phyloP scores from a whole-genome alignment of 208 protist species.

The Trypanosomatidae sp. region DNA sequence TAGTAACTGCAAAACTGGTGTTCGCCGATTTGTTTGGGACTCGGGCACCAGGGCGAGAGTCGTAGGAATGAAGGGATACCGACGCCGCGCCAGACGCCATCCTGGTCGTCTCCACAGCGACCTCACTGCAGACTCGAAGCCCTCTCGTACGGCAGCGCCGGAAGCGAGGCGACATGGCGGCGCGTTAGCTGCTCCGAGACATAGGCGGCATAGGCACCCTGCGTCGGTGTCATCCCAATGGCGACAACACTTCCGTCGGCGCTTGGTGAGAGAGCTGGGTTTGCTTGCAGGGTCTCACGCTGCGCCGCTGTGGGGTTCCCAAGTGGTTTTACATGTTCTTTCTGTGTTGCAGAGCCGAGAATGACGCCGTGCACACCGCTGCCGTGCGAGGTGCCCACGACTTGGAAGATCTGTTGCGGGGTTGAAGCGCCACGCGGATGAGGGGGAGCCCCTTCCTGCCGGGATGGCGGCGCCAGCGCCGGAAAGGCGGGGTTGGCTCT shows the following conservation, averaged over 20 bases:
- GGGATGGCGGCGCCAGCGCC: neutral
- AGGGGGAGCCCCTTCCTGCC: neutral
- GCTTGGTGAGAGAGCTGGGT: neutral
- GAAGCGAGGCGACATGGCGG: slow-evolving; percentile 43
- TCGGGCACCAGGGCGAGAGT: neutral
- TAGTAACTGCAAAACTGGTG: neutral
- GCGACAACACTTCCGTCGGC: slow-evolving; percentile 10
- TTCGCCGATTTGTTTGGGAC: neutral
- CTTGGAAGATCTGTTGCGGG: slow-evolving; percentile 19
- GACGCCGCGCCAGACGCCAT: neutral
- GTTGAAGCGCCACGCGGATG: neutral
- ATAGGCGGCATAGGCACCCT: slow-evolving; percentile 52
- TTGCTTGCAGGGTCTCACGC: neutral
- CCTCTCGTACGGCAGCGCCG: slow-evolving; percentile 59
- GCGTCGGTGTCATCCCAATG: slow-evolving; percentile 56
- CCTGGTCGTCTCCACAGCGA: neutral
- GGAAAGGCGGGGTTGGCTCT: too few relatives aligned
- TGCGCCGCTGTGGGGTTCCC: neutral
- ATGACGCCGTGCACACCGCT: slow-evolving; percentile 15
- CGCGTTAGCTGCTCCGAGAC: slow-evolving; percentile 56
- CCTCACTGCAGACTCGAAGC: slow-evolving; percentile 9
- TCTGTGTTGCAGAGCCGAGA: neutral
- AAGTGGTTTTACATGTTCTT: neutral
- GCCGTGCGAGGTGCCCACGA: slow-evolving; percentile 10
- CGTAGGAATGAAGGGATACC: neutral